phyloP scores from a whole-genome alignment of 2,329 filamentous ascomycete species.

The Fusarium ambrosium region DNA sequence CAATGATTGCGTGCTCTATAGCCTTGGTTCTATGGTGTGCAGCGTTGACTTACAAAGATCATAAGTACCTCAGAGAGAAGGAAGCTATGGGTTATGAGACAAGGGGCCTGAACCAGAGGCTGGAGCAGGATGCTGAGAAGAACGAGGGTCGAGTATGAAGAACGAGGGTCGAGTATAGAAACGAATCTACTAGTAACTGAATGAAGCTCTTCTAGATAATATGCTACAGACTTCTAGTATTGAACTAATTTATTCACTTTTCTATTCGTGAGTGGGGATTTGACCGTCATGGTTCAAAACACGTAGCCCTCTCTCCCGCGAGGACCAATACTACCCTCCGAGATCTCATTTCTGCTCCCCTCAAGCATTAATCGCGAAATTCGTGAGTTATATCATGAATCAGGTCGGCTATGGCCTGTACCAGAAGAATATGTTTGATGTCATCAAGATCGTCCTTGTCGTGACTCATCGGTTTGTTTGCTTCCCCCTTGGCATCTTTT shows the following conservation, averaged over 20 bases:
- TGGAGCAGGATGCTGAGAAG: conserved; percentile 5
- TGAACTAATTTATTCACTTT: background rate
- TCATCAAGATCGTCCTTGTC: background rate
- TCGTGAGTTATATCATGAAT: background rate
- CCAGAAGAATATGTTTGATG: background rate
- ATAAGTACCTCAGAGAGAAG: conserved; percentile 15
- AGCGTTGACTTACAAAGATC: conserved; percentile 59
- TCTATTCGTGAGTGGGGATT: background rate
- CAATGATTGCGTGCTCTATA: conserved; percentile 76
- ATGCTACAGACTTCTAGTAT: background rate
- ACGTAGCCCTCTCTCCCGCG: background rate
- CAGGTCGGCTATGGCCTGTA: background rate
- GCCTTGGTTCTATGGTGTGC: conserved; percentile 72
- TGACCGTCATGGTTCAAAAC: background rate
- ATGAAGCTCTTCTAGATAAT: background rate
- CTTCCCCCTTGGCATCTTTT: background rate
- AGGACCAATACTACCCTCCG: background rate
- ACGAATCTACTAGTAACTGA: background rate
- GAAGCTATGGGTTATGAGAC: conserved; percentile 10
- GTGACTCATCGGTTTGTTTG: background rate
- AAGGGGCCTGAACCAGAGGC: conserved; percentile 19
- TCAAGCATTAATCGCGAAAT: accelerated
- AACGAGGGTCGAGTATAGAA: background rate
- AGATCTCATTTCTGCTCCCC: background rate
- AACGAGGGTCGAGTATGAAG: background rate